Base-by-base conservation (phyloP, 1,284 basidiomycete genomes). In the Ustilago trichophora region DNA sequence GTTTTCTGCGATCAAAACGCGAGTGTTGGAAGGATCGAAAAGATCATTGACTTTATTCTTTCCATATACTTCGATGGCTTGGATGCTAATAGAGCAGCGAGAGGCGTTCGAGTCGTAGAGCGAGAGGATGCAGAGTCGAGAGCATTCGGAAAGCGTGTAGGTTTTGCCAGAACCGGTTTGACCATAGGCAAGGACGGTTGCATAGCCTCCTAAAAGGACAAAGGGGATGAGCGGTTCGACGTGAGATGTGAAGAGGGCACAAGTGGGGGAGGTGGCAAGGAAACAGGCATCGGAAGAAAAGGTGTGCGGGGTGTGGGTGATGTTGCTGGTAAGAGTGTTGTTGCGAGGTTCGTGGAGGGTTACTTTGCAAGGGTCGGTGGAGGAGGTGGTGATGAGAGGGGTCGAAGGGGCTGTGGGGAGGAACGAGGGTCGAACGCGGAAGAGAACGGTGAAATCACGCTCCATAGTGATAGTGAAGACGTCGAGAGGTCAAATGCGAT, bases 181-280 rank as follows among this genome's bases (percentile, higher is more conserved):
- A 8, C 63, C 63, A 32, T 66, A 66, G 4, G 63, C 63, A 3
- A 66, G 46, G 3, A 66, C 43, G 3, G 63, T 66, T 4, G 63
- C 45, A 10, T 59, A 53, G 5, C 56, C 55, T 10, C 63, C 63
- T 0, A 12, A 25, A 12, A 66, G 51, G 0, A 66, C 55, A 15
- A 58, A 58, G 1, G 63, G 55, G 8, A 66, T 34, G 4, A 66
- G 35, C 1, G 42, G 46, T 11, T 40, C 36, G 16, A 66, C 43
- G 24, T 64, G 49, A 2, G 26, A 11, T 11, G 18, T 6, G n/a
- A 49, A 64, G 13, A 57, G 27, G 6, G 29, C 16, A 3, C 34
- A 8, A 40, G 53, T 64, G 38, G 48, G 6, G 1, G 60, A 38
- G 7, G 26, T 1, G 11, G 48, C 16, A 12, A 46, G 50, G 32